Percentiles rank a stretch among this genome's conserved stretches.
Conservation (phyloP, 305 asterid genomes). For the Rubia occidens region DNA sequence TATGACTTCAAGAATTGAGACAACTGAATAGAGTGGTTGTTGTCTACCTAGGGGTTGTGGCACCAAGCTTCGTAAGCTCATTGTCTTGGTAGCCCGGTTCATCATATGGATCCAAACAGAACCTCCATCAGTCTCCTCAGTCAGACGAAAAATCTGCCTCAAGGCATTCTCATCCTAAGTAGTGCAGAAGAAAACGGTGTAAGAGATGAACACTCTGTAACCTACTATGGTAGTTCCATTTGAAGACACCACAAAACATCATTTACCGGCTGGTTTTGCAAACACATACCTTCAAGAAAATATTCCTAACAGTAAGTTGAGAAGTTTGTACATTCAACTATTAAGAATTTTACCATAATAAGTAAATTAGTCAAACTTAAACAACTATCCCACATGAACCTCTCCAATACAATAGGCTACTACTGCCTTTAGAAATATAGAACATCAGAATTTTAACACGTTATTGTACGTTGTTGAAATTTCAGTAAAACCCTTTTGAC, state of each 20-base stretch:
- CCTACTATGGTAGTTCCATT: slow-evolving; percentile 75
- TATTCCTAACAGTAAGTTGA: neutral
- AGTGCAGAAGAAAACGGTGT: slow-evolving; percentile 86
- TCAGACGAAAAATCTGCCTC: too few species aligned
- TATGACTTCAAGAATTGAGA: too few species aligned
- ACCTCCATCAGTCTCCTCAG: too few species aligned
- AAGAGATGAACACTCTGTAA: slow-evolving; percentile 69
- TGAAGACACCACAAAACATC: slow-evolving; percentile 88
- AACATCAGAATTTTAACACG: neutral
- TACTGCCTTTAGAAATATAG: neutral
- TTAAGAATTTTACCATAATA: neutral
- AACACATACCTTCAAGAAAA: slow-evolving; percentile 56
- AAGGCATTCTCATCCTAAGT: slow-evolving; percentile 25
- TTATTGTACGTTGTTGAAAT: neutral
- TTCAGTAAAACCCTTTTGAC: neutral
- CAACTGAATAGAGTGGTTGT: too few species aligned
- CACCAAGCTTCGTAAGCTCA: too few species aligned
- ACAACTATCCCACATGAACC: neutral
- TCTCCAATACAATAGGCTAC: neutral
- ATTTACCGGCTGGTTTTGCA: slow-evolving; percentile 85
- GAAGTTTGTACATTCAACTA: neutral
- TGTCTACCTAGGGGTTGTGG: too few species aligned
- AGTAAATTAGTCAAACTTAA: neutral
- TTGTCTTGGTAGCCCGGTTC: too few species aligned
- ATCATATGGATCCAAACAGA: too few species aligned